Conservation (phyloP, 495 filamentous ascomycete species). For the Xylaria acuta region DNA sequence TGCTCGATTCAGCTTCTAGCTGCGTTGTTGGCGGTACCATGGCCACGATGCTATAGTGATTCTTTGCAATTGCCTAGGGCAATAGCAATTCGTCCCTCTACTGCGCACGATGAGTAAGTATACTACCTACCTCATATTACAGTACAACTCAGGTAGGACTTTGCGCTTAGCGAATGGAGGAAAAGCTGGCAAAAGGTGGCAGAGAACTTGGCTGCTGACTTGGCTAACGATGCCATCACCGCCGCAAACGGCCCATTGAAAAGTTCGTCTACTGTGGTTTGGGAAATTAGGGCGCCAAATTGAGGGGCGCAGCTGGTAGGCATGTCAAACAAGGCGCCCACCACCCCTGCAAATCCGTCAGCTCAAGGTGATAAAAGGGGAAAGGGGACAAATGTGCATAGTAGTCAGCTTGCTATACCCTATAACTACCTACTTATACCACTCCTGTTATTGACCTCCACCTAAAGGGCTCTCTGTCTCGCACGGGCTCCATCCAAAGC, state of each 20-base stretch:
- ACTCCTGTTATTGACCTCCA: not conserved
- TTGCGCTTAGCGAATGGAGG: constrained; percentile 5
- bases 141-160: constrained; percentile 1
- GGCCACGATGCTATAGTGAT: not conserved
- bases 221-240: not conserved
- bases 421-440: too few species aligned
- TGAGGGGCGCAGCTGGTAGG: constrained; percentile 18
- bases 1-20: not conserved
- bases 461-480: not conserved
- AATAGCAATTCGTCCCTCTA: not conserved
- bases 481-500: not conserved
- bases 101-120: not conserved
- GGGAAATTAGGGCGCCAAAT: constrained; percentile 22
- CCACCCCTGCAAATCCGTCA: not conserved
- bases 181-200: constrained; percentile 3
- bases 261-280: constrained; percentile 9
- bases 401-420: not conserved
- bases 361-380: not conserved
- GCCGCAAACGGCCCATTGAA: not conserved
- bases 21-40: not conserved
- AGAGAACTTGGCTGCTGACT: too few species aligned
- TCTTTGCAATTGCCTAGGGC: not conserved
- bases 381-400: not conserved
- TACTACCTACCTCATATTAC: not conserved
- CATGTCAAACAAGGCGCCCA: constrained; percentile 11